phyloP scores from a whole-genome alignment of 768 basidiomycete genomes.

The Myochromella boudieri region DNA sequence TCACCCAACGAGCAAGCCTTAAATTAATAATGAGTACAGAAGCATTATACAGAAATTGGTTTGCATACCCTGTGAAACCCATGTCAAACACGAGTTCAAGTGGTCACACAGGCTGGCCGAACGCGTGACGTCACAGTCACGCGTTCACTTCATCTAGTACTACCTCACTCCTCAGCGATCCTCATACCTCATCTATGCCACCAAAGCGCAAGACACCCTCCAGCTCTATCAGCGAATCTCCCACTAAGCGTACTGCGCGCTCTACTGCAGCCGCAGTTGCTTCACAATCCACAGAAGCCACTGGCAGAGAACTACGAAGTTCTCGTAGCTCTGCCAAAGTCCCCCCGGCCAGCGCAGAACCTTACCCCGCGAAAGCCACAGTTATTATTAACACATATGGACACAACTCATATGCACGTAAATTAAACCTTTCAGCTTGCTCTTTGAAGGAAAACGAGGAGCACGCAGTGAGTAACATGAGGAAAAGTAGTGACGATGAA shows the following conservation, averaged over 20 bases:
- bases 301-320: constrained; percentile 6
- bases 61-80: constrained; percentile 62
- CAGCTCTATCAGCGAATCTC: constrained; percentile 18
- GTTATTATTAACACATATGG: constrained; percentile 17
- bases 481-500: constrained; percentile 21
- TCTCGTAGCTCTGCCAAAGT: not conserved
- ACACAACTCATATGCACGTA: constrained; percentile 1
- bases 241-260: constrained; percentile 33
- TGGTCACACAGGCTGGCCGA: not conserved
- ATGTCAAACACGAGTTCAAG: no score
- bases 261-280: constrained; percentile 9
- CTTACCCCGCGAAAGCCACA: constrained; percentile 7
- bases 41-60: constrained; percentile 5
- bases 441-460: constrained; percentile 10
- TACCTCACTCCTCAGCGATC: constrained; percentile 7
- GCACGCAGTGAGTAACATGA: not conserved
- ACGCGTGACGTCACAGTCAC: constrained; percentile 20
- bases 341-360: no score
- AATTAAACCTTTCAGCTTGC: not conserved
- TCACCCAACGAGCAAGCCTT: constrained; percentile 80
- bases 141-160: constrained; percentile 3
- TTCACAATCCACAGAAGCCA: not conserved
- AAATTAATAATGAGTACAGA: constrained; percentile 6
- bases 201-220: constrained; percentile 46
- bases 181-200: constrained; percentile 26